phyloP scores from a whole-genome alignment of 495 filamentous ascomycete genomes.

The Penicillium canariense region DNA sequence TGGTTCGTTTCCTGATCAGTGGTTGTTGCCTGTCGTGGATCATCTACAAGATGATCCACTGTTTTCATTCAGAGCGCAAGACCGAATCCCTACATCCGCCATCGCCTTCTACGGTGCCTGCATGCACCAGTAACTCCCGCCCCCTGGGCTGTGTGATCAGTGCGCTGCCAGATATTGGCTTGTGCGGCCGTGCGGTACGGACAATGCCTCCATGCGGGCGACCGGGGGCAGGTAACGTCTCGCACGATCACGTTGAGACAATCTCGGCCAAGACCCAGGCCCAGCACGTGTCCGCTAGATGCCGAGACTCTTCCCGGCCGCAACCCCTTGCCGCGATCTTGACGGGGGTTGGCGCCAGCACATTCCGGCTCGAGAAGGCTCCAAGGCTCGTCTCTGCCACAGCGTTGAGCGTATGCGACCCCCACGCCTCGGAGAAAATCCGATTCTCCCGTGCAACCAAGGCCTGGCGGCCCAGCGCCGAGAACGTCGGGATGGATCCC shows the following conservation, averaged over 20 bases:
- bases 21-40: neutral
- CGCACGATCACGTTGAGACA: neutral
- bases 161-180: too few species aligned
- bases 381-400: neutral
- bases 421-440: neutral
- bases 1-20: too few species aligned
- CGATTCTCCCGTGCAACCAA: neutral
- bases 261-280: neutral
- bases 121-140: too few species aligned
- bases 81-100: neutral
- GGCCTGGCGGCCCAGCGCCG: too few species aligned
- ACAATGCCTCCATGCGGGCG: too few species aligned
- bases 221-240: too few species aligned
- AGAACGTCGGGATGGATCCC: constrained; percentile 4
- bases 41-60: too few species aligned
- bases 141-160: too few species aligned
- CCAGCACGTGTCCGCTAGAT: neutral
- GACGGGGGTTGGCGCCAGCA: neutral
- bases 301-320: neutral
- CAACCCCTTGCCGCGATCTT: neutral
- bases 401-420: neutral
- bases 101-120: neutral
- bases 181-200: too few species aligned
- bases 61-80: too few species aligned
- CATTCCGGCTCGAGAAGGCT: neutral